A percentile compares a stretch with the other conserved stretches of the same genome.
These are phyloP conservation scores for Podila verticillata DNA, from an alignment of 192 early-diverging fungal genomes.

Conservation along the genomic window DNA sequence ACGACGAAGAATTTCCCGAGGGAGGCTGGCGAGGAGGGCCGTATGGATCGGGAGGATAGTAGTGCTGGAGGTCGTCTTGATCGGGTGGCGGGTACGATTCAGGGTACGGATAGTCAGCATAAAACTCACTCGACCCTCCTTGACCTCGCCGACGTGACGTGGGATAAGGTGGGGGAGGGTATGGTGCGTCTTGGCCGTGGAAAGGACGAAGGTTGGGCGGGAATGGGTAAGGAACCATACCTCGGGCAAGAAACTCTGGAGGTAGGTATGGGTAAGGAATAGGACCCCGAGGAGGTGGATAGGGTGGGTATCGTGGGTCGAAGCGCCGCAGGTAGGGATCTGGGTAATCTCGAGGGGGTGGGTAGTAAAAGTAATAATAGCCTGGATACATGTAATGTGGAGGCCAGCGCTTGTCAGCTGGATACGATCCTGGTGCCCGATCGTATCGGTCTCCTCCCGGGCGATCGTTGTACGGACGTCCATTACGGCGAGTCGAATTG, in stretches of 20 bases:
- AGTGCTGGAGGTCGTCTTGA: too few species aligned
- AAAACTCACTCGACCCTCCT: too few species aligned
- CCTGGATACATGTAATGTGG: not conserved
- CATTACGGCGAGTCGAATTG: not conserved
- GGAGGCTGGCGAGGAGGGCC: too few species aligned
- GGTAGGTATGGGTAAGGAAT: not conserved
- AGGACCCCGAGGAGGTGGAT: not conserved
- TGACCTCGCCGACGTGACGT: not conserved
- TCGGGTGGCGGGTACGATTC: too few species aligned
- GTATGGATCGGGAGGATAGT: too few species aligned
- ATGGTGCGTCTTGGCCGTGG: too few species aligned
- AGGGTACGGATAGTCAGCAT: too few species aligned
- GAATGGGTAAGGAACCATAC: not conserved
- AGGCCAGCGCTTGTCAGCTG: not conserved
- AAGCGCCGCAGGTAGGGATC: not conserved
- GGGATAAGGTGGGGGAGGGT: not conserved
- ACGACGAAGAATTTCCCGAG: too few species aligned
- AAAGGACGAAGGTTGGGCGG: not conserved
- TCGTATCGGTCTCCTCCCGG: not conserved
- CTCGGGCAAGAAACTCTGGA: not conserved
- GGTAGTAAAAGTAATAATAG: constrained; percentile 3
- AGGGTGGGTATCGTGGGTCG: not conserved
- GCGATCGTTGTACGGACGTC: not conserved
- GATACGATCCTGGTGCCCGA: not conserved
- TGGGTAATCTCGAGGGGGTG: not conserved